Base-by-base conservation (phyloP, 495 filamentous ascomycete genomes). In the Lophiotrema nucula region DNA sequence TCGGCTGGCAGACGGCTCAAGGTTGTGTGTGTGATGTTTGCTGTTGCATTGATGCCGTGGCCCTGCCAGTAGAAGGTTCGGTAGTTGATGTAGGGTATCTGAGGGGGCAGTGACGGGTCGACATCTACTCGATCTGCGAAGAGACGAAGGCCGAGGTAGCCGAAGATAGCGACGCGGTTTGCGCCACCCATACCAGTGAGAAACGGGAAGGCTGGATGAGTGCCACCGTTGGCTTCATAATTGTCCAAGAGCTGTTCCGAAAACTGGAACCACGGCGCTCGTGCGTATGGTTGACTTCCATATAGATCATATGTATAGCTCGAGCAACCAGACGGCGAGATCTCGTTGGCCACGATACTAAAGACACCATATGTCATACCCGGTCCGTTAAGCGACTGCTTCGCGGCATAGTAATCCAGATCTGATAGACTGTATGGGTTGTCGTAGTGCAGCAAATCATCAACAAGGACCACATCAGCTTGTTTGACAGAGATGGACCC, bases 211-310 rank as follows among this genome's bases (percentile, higher is more conserved):
- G 83, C 83, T 0, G 83, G 83, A 53, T 85, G 80, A 1, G 82
- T 85, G 44, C 83, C 83, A 16, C 83, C 88, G 61, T 90, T 91
- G 15, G 71, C 65, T 38, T 70, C 74, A 50, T 77, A 77, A 62
- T 88, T 74, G 62, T 92, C 88, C 27, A 81, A 68, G 35, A 88
- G 75, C 64, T 92, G 88, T 65, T 92, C 88, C 0, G 85, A 79
- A 70, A 79, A 82, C 58, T 84, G 81, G 69, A 77, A 83, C 69
- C 71, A 84, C 5, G 81, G 81, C 18, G 72, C 76, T 12, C 81
- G 75, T 19, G 74, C 66, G 60, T 84, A 84, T 0, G 81, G 81
- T 43, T 79, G 65, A 19, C 72, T 76, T 19, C 72, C 74, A 62
- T 84, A 81, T 51, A 84, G 77, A 15, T 77, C 76, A 60, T 87